Base-by-base conservation (phyloP, 768 basidiomycete species). In the Boletus coccyginus region DNA sequence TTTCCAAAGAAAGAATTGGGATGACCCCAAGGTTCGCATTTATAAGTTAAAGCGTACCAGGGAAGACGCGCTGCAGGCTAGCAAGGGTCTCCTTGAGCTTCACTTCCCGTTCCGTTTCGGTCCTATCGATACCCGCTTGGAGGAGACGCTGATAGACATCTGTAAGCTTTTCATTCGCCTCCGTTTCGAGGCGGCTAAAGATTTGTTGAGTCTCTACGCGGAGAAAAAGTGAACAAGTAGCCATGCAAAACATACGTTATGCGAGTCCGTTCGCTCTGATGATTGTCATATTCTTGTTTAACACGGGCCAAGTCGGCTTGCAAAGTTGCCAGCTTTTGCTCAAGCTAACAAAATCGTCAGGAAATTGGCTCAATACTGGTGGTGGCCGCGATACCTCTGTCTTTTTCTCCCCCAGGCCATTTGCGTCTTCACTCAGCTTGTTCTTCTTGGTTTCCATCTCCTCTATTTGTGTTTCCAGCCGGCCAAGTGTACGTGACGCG, bases 141-240 rank as follows among this genome's bases (percentile, higher is more conserved):
- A 94, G 76, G 4, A 99, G 81, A 65, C 97, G 88, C 46, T 86
- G 81, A 66, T 92, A 90, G 4, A 92, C 80, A 14, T 85, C 86
- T 50, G 86, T 80, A 7, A 99, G 82, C 68, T 95, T 94, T 73
- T 96, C 96, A 67, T 96, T 95, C 27, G 88, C 82, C 64, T 99
- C 95, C 0, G 85, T 82, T 70, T 97, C 94, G 13, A 94, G 82
- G 75, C 92, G 90, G 45, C 94, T 98, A 61, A 36, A 47, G 43
- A 24, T 29, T 13, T 43, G 14, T 27, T 19, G 27, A 43, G 43
- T 13, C 44, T 35, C 29, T 33, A 7, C 6, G 6, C 21, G 7
- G n/a, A 48, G 29, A 11, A 46, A 16, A 40, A 38, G 42, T 9
- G 6, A 24, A 38, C 7, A 33, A 19, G 14, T 5, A 0, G 12